These are phyloP conservation scores for Epithemia pelagica DNA, from an alignment of 108 stramenopile genomes.

Conservation along the genomic window DNA sequence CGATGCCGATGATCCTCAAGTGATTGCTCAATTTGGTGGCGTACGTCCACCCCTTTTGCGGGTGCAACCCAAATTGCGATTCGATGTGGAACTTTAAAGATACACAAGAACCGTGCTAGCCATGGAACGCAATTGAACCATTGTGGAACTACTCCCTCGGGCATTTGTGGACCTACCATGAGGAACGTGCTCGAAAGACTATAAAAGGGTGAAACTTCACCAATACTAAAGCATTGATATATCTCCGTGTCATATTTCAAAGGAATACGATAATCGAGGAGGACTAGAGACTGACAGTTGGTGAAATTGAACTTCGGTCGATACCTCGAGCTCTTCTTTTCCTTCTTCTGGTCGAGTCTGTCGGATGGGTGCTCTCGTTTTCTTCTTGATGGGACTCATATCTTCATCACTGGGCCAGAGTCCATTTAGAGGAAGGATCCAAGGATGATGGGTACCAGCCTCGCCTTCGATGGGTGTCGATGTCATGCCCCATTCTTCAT, in stretches of 20 bases:
- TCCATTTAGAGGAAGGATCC: neutral
- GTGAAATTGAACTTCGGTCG: neutral
- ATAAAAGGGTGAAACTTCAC: too few species aligned
- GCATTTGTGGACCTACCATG: too few species aligned
- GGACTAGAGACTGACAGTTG: neutral
- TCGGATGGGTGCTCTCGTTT: neutral
- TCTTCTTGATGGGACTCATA: neutral
- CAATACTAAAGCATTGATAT: too few species aligned
- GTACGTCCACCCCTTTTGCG: conserved; percentile 80
- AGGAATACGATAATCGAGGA: neutral
- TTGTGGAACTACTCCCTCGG: too few species aligned
- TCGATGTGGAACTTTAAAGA: conserved; percentile 76
- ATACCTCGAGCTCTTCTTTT: neutral
- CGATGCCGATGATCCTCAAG: conserved; percentile 84
- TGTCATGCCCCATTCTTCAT: neutral
- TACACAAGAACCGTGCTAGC: too few species aligned
- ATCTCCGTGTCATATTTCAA: neutral
- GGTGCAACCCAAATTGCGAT: conserved; percentile 79
- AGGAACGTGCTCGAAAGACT: too few species aligned
- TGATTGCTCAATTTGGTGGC: conserved; percentile 78
- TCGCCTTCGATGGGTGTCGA: neutral
- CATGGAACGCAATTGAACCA: too few species aligned
- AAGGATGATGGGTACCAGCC: too few species aligned
- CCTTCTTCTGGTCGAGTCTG: too few species aligned
- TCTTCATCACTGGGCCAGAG: neutral